A percentile compares a stretch with the other conserved stretches of the same genome.
Conservation (phyloP, 495 filamentous ascomycete species). For the Cercophora samala region DNA sequence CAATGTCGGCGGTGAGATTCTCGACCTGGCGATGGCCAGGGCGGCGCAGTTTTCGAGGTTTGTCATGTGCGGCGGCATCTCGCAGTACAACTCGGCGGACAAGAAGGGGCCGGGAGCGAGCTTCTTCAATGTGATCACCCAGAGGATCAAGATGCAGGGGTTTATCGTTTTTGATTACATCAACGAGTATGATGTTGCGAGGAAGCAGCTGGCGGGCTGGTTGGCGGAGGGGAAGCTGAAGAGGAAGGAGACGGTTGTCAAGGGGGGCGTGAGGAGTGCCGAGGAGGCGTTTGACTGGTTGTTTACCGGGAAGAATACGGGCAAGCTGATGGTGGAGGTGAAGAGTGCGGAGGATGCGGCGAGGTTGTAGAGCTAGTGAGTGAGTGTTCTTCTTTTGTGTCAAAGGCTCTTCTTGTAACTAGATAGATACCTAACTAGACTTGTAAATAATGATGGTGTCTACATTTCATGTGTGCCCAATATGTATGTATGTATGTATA, state of each 20-base stretch:
- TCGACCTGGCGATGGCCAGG: conserved; percentile 58
- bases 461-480: no score
- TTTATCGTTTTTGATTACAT: conserved; percentile 60
- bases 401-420: no score
- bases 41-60: conserved; percentile 57
- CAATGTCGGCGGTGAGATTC: conserved; percentile 64
- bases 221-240: conserved; percentile 54
- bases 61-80: conserved; percentile 56
- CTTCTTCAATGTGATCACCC: conserved; percentile 34
- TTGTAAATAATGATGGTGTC: no score
- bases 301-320: conserved; percentile 56
- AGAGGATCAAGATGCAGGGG: conserved; percentile 52
- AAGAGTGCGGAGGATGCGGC: conserved; percentile 30
- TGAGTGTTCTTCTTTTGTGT: no score
- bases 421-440: no score
- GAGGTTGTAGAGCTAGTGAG: no score
- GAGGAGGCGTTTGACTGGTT: conserved; percentile 50
- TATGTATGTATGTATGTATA: no score
- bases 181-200: conserved; percentile 39
- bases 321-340: conserved; percentile 34
- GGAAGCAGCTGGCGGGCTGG: conserved; percentile 49
- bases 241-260: conserved; percentile 54
- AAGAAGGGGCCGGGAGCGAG: conserved; percentile 34
- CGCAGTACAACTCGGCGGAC: conserved; percentile 41
- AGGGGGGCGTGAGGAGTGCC: conserved; percentile 50